Conservation (phyloP, 176 grass and related monocot genomes). For the Melocanna baccifera region DNA sequence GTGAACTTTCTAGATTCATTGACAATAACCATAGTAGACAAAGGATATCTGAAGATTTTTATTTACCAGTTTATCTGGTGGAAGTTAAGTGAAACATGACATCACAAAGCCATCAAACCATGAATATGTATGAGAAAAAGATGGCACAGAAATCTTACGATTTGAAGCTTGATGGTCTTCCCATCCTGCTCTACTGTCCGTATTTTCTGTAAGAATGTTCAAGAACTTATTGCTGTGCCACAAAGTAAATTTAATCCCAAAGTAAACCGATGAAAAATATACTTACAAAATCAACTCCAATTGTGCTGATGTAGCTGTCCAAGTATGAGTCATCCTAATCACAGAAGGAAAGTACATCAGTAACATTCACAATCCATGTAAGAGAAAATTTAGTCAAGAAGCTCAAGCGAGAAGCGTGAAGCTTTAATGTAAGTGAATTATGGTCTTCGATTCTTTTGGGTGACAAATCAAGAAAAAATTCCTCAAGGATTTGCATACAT, state of each 20-base stretch:
- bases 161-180: conserved; percentile 85
- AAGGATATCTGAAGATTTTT: not conserved
- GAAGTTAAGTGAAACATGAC: not conserved
- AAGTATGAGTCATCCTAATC: conserved; percentile 76
- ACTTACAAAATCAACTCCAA: conserved; percentile 86
- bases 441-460: not conserved
- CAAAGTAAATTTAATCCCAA: not conserved
- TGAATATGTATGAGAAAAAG: not conserved
- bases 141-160: conserved; percentile 39
- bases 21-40: not conserved
- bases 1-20: not conserved
- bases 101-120: not conserved
- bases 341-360: conserved; percentile 21
- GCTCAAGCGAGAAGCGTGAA: not conserved
- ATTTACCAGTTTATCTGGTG: not conserved
- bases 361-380: not conserved
- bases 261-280: not conserved
- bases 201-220: conserved; percentile 60
- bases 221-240: not conserved
- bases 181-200: conserved; percentile 76
- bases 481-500: not conserved
- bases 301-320: conserved; percentile 89
- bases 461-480: not conserved
- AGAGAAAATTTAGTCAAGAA: not conserved
- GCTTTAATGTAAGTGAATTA: not conserved